These are phyloP conservation scores for Ascochyta koolunga DNA, from an alignment of 2,329 filamentous ascomycete species.

Conservation along the genomic window DNA sequence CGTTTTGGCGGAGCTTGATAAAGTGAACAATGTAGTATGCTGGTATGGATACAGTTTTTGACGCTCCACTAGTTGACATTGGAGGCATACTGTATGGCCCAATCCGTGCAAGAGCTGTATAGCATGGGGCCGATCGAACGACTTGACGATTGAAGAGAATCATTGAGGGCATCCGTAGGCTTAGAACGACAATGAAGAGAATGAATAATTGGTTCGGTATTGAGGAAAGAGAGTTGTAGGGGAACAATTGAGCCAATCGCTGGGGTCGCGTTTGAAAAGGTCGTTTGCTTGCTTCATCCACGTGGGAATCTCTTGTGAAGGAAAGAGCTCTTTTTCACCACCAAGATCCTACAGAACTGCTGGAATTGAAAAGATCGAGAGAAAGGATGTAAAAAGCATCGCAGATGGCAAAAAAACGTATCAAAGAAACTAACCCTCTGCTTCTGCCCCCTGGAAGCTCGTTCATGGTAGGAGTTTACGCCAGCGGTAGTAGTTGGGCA, in stretches of 20 bases:
- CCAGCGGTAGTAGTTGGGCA: background rate
- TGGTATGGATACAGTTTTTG: background rate
- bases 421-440: background rate
- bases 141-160: background rate
- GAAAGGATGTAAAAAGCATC: no score
- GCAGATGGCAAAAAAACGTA: no score
- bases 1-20: background rate
- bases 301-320: background rate
- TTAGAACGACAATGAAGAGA: background rate
- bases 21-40: background rate
- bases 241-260: background rate
- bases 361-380: background rate
- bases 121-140: background rate
- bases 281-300: background rate
- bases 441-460: background rate
- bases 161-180: background rate
- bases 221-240: background rate
- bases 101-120: background rate
- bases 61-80: background rate
- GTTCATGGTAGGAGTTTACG: background rate
- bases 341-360: no score
- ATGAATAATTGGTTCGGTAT: background rate
- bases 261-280: background rate
- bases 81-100: background rate
- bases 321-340: background rate